phyloP scores from a whole-genome alignment of 352 stramenopile species.

The Phytopythium vexans region DNA sequence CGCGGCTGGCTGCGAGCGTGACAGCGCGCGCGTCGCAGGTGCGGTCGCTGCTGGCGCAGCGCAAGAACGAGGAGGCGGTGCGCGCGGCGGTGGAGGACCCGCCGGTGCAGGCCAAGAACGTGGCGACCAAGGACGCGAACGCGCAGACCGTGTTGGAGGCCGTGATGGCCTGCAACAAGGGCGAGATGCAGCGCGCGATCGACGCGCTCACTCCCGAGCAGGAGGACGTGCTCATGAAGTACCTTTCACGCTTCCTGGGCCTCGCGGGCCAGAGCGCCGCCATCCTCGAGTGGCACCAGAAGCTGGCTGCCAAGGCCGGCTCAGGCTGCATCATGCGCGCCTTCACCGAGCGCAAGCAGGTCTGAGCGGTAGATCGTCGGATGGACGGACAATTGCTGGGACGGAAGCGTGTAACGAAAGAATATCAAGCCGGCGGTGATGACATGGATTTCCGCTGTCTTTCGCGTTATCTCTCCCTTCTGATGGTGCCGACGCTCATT shows the following conservation, averaged over 20 bases:
- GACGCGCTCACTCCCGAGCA: slow-evolving; percentile 62
- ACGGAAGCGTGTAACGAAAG: too few species aligned
- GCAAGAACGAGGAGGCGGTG: slow-evolving; percentile 82
- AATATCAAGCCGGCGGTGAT: too few species aligned
- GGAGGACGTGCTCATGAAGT: slow-evolving; percentile 89
- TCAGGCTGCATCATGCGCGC: slow-evolving; percentile 85
- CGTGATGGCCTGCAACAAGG: slow-evolving; percentile 83
- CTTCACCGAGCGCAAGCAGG: slow-evolving; percentile 86
- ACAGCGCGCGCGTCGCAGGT: slow-evolving; percentile 61
- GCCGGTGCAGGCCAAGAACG: slow-evolving; percentile 58
- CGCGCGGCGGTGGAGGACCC: slow-evolving; percentile 67
- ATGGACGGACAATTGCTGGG: too few species aligned
- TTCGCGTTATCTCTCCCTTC: too few species aligned
- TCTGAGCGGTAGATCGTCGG: slow-evolving; percentile 31
- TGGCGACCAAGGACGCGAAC: slow-evolving; percentile 69
- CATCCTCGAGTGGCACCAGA: slow-evolving; percentile 89
- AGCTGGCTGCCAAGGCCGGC: slow-evolving; percentile 81
- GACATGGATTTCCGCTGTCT: too few species aligned
- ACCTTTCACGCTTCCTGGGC: slow-evolving; percentile 78
- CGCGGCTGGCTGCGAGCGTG: slow-evolving; percentile 47
- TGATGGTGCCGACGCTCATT: too few species aligned
- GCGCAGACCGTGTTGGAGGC: slow-evolving; percentile 74
- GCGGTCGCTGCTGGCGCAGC: slow-evolving; percentile 66
- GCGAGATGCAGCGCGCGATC: slow-evolving; percentile 81
- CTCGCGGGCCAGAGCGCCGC: slow-evolving; percentile 71